Base-by-base conservation (phyloP, 768 basidiomycete genomes). In the Nevesoporus exiguus region DNA sequence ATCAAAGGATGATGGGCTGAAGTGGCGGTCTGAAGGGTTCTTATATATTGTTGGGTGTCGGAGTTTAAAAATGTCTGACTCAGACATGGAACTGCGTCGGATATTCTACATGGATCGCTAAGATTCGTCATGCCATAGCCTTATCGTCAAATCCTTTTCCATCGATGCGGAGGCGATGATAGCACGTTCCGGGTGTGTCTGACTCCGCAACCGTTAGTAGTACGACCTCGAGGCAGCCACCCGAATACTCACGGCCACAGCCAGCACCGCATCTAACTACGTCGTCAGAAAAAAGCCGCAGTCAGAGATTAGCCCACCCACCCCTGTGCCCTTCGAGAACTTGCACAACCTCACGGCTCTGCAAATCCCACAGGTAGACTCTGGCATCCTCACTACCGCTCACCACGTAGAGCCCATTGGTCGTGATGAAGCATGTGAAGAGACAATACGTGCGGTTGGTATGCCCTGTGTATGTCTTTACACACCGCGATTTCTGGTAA, bases 401-500 rank as follows among this genome's bases (percentile, higher is more conserved):
- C 5, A 96, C 80, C 42, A 98, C 79, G 69, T 85, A 90, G 51
- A 81, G 84, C 7, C 81, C 80, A 9, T 77, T 73, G 11, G 52
- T 72, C 0, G 80, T 81, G 37, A 76, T 78, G 65, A 93, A 90
- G 61, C 81, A 83, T 6, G 88, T 74, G 55, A 82, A 79, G 54
- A 93, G 76, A 61, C 89, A 93, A 60, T 86, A 96, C 30, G 90
- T 91, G 44, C 90, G 82, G 69, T 94, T 96, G 5, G 77, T 76
- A 66, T 96, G 94, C 0, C 94, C 93, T 0, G 79, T 83, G 65
- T 94, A 94, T 3, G 94, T 96, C 74, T 98, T 98, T 22, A 96
- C 85, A 61, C 93, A 93, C 55, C 87, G 86, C 5, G 92, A 90
- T 8, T 83, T 87, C 55, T 93, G 91, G 66, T 88, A 93, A 68